Evolutionary conservation across 73 alveolate genomes (phyloP).

Genomic region (Durusdinium trenchii): DNA sequence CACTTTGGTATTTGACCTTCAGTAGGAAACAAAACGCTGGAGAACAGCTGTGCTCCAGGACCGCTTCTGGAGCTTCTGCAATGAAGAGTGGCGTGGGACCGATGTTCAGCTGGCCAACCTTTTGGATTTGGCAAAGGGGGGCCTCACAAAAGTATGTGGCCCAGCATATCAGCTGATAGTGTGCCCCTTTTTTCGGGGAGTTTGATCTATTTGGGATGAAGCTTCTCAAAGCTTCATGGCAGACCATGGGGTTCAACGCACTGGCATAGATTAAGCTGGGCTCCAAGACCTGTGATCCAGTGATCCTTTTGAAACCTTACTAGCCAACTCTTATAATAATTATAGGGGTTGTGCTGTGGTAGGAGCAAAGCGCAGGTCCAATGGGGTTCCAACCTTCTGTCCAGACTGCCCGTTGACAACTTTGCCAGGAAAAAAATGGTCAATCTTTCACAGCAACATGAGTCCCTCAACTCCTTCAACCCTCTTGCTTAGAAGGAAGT

Average conservation of each 20-base stretch:
- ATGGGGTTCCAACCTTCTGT: too few relatives aligned
- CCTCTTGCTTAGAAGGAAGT: too few relatives aligned
- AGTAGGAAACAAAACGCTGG: too few relatives aligned
- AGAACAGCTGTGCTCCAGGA: neutral
- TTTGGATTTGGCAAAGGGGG: neutral
- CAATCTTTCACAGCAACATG: too few relatives aligned
- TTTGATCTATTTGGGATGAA: neutral
- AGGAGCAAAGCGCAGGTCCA: too few relatives aligned
- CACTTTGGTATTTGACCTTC: too few relatives aligned
- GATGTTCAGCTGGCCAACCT: neutral
- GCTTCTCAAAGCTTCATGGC: neutral
- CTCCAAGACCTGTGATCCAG: neutral
- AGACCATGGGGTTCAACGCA: too few relatives aligned
- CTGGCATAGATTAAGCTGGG: neutral
- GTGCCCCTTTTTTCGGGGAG: neutral
- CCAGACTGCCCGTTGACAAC: too few relatives aligned
- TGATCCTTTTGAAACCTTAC: neutral
- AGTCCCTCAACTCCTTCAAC: too few relatives aligned
- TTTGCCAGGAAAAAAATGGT: too few relatives aligned
- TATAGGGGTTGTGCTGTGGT: neutral
- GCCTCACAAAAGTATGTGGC: slow-evolving; percentile 24
- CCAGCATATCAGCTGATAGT: neutral
- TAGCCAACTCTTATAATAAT: neutral
- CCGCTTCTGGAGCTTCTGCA: slow-evolving; percentile 25
- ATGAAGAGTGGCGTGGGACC: neutral